These are phyloP conservation scores for Ogataea allantospora DNA, from an alignment of 805 yeast species.

Conservation along the genomic window DNA sequence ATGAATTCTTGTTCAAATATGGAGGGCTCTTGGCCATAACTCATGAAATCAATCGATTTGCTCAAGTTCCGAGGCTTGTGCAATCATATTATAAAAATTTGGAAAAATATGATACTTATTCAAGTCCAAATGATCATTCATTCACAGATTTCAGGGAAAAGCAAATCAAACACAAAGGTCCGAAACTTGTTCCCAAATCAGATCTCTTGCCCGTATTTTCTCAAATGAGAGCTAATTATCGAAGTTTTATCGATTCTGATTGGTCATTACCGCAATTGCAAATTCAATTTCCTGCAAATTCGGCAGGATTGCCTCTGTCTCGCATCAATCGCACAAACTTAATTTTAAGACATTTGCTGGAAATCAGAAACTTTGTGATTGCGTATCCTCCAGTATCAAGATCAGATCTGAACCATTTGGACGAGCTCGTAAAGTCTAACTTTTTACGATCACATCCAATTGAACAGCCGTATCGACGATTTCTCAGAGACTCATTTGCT, in stretches of 20 bases:
- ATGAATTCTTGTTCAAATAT: slow-evolving; percentile 8
- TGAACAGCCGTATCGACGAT: slow-evolving; percentile 18
- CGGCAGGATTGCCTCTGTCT: slow-evolving; percentile 25
- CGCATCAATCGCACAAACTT: slow-evolving; percentile 19
- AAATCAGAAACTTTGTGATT: slow-evolving; percentile 14
- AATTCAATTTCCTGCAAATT: slow-evolving; percentile 17
- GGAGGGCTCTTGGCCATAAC: slow-evolving; percentile 1
- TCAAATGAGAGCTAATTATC: slow-evolving; percentile 17
- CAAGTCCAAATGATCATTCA: slow-evolving; percentile 10
- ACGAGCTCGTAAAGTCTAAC: slow-evolving; percentile 7
- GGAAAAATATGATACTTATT: slow-evolving; percentile 4
- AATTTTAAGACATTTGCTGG: slow-evolving; percentile 14
- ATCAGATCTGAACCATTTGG: slow-evolving; percentile 19
- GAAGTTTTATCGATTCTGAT: slow-evolving; percentile 10
- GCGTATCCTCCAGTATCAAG: slow-evolving; percentile 19
- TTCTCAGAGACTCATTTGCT: slow-evolving; percentile 12
- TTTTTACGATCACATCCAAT: slow-evolving; percentile 4
- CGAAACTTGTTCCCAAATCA: neutral
- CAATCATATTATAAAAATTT: slow-evolving; percentile 10
- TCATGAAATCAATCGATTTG: slow-evolving; percentile 11
- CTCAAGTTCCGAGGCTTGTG: slow-evolving; percentile 1
- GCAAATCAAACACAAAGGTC: slow-evolving; percentile 1
- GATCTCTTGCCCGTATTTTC: neutral
- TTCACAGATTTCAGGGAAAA: slow-evolving; percentile 5
- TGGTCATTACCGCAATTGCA: slow-evolving; percentile 15